Conservation (phyloP, 495 filamentous ascomycete species). For the Diplogelasinospora grovesii region DNA sequence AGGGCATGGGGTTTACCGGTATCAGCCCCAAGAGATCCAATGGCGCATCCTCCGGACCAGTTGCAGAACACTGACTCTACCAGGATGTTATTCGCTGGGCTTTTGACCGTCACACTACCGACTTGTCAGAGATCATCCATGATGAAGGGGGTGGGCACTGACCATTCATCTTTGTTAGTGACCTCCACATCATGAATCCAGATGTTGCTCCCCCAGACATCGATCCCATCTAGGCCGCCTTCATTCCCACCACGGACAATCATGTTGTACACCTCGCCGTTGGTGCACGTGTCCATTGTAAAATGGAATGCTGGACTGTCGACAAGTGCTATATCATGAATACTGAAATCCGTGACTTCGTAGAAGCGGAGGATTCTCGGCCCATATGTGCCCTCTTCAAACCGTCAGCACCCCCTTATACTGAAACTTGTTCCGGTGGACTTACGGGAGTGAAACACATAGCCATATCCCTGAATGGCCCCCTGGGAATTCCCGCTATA, state of each 20-base stretch:
- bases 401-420: neutral
- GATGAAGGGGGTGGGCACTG: conserved; percentile 14
- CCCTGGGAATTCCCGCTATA: conserved; percentile 44
- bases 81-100: conserved; percentile 40
- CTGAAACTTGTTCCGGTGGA: neutral
- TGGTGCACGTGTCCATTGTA: conserved; percentile 41
- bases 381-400: neutral
- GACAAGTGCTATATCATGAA: conserved; percentile 44
- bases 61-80: conserved; percentile 54
- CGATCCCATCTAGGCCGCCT: conserved; percentile 48
- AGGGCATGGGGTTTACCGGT: conserved; percentile 10
- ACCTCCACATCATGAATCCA: conserved; percentile 50
- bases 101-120: conserved; percentile 1
- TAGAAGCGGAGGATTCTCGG: neutral
- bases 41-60: conserved; percentile 49
- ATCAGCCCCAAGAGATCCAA: conserved; percentile 40
- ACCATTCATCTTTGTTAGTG: conserved; percentile 53
- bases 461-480: conserved; percentile 49
- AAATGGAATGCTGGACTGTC: conserved; percentile 44
- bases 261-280: conserved; percentile 50
- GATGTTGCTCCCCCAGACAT: conserved; percentile 43
- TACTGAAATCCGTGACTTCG: conserved; percentile 35
- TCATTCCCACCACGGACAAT: conserved; percentile 44
- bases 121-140: too few species aligned
- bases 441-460: conserved; percentile 23